These are phyloP conservation scores for Megacollybia marginata DNA, from an alignment of 768 basidiomycete species.

Conservation along the genomic window DNA sequence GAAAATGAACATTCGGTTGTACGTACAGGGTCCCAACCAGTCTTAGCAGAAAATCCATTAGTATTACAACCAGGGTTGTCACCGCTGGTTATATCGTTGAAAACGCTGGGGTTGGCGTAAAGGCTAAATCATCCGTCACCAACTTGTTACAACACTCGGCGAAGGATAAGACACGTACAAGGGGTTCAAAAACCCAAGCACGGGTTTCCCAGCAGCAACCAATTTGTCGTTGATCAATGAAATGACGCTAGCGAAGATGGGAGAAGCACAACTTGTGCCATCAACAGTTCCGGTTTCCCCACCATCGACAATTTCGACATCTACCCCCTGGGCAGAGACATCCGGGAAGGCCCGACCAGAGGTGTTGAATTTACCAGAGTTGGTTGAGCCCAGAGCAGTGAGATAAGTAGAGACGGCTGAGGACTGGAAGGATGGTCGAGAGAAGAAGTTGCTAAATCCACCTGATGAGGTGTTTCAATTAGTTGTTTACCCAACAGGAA, in stretches of 20 bases:
- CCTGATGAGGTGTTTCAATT: neutral
- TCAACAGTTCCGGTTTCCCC: constrained; percentile 8
- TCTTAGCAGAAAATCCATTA: constrained; percentile 6
- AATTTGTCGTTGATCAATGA: constrained; percentile 38
- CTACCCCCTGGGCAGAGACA: constrained; percentile 6
- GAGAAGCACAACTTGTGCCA: constrained; percentile 39
- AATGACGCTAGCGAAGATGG: constrained; percentile 38
- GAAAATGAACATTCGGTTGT: neutral
- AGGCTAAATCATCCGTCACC: neutral
- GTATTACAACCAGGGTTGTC: constrained; percentile 6
- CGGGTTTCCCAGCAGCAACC: constrained; percentile 19
- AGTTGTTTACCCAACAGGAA: too few relatives aligned
- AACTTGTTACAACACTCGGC: neutral
- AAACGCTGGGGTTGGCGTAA: constrained; percentile 3
- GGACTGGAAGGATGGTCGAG: constrained; percentile 32
- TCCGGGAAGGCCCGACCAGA: constrained; percentile 16
- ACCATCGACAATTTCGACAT: constrained; percentile 3
- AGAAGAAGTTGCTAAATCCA: constrained; percentile 10
- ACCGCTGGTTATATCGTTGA: constrained; percentile 5
- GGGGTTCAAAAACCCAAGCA: constrained; percentile 39
- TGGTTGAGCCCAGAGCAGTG: constrained; percentile 20
- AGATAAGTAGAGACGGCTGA: constrained; percentile 24
- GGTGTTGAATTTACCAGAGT: constrained; percentile 34
- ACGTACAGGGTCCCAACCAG: constrained; percentile 12
- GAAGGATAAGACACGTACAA: constrained; percentile 10